These are phyloP conservation scores for Backusella luteola DNA, from an alignment of 192 early-diverging fungal species.

Conservation along the genomic window DNA sequence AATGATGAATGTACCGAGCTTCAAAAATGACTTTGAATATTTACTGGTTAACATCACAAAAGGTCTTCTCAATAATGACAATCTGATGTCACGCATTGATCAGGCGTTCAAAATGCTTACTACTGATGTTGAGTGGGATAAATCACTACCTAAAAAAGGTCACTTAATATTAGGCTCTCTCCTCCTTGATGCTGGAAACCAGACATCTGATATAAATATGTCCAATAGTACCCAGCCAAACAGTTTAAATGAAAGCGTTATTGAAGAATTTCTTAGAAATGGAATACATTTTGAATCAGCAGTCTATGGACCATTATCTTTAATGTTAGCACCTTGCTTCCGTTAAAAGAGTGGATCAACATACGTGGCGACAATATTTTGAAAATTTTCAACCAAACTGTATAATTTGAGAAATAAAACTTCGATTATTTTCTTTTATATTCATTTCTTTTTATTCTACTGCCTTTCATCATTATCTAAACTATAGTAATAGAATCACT, in stretches of 20 bases:
- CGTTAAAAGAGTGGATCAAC: not conserved
- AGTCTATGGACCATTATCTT: not conserved
- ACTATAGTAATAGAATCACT: not conserved
- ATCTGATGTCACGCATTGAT: not conserved
- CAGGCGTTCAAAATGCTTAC: not conserved
- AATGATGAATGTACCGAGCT: conserved; percentile 2
- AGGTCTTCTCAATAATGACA: not conserved
- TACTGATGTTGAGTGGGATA: conserved; percentile 10
- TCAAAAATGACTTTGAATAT: not conserved
- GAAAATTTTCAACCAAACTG: conserved; percentile 7
- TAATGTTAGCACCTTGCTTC: not conserved
- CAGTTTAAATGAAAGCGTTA: not conserved
- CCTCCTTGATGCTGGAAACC: not conserved
- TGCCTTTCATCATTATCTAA: not conserved
- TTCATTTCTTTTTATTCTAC: not conserved
- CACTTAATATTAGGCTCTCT: not conserved
- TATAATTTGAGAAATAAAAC: not conserved
- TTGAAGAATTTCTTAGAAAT: not conserved
- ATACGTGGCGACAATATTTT: not conserved
- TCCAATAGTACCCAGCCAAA: not conserved
- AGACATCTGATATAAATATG: not conserved
- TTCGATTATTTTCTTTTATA: not conserved
- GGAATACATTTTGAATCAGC: not conserved
- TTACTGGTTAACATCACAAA: not conserved
- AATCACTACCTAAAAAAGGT: not conserved